Conservation (phyloP, 495 filamentous ascomycete species). For the Penicillium ucsense region DNA sequence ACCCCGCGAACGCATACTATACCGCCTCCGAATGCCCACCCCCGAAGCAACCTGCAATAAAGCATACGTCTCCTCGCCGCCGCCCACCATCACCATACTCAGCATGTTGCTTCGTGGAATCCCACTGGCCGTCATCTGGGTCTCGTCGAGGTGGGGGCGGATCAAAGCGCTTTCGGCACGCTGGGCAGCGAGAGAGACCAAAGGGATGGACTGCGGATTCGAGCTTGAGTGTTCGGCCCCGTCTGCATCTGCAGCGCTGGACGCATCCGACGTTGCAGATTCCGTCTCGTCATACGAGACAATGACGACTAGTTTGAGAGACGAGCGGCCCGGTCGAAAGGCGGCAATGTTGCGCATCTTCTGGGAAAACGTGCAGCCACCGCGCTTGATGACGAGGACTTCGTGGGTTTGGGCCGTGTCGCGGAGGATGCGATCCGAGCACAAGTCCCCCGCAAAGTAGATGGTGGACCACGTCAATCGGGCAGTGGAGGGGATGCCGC, state of each 20-base stretch:
- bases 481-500: slow-evolving; percentile 28
- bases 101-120: slow-evolving; percentile 64
- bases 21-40: slow-evolving; percentile 67
- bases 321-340: slow-evolving; percentile 47
- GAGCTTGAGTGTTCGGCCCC: not conserved
- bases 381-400: slow-evolving; percentile 73
- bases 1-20: slow-evolving; percentile 73
- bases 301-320: slow-evolving; percentile 73
- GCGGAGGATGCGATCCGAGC: slow-evolving; percentile 50
- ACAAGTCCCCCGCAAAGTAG: slow-evolving; percentile 62
- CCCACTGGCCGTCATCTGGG: slow-evolving; percentile 62
- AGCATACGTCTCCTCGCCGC: slow-evolving; percentile 58
- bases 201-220: not conserved
- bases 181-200: slow-evolving; percentile 28
- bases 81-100: slow-evolving; percentile 76
- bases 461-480: slow-evolving; percentile 57
- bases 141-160: slow-evolving; percentile 68
- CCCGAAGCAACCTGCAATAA: slow-evolving; percentile 48
- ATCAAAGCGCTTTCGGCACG: slow-evolving; percentile 38
- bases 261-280: not conserved
- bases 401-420: slow-evolving; percentile 56
- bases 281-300: slow-evolving; percentile 58
- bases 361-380: slow-evolving; percentile 72
- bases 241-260: not conserved
- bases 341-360: slow-evolving; percentile 80